Evolutionary conservation across 2,329 filamentous ascomycete species (phyloP).

Genomic region (Rachicladosporium sp.): DNA sequence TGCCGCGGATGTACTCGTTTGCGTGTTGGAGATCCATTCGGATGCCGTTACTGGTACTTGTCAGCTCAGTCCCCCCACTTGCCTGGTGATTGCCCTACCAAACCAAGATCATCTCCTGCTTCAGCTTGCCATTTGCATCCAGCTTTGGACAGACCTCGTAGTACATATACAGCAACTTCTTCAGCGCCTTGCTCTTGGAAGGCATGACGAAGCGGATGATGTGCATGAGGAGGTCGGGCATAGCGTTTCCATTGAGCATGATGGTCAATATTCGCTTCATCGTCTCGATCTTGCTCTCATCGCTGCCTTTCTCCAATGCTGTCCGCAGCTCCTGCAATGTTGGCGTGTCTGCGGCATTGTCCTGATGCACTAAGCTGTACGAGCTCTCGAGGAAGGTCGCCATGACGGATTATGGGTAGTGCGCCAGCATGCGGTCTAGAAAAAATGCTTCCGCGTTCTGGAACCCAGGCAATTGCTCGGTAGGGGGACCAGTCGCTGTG

Average conservation of each 20-base stretch:
- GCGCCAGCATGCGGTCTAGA: too few relatives aligned
- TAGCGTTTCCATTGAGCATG: conserved; percentile 96
- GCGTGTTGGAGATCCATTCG: conserved; percentile 93
- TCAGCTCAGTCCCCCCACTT: conserved; percentile 4
- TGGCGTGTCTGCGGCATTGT: conserved; percentile 90
- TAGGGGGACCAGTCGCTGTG: too few relatives aligned
- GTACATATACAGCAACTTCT: conserved; percentile 98
- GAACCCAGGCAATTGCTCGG: too few relatives aligned
- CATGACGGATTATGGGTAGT: conserved; percentile 48
- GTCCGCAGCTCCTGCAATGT: conserved; percentile 81
- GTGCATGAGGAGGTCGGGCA: conserved; percentile 94
- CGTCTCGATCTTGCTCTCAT: conserved; percentile 27
- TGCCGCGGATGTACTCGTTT: conserved; percentile 96
- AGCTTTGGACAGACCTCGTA: conserved; percentile 98
- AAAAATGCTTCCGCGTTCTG: too few relatives aligned
- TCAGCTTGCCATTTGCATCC: conserved; percentile 82
- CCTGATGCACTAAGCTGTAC: conserved; percentile 94
- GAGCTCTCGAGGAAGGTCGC: conserved; percentile 86
- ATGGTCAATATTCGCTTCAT: conserved; percentile 94
- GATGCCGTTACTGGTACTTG: conserved; percentile 69
- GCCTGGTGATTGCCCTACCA: conserved; percentile 50
- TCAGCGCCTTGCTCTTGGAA: conserved; percentile 87
- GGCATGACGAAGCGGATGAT: conserved; percentile 99
- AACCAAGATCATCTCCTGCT: conserved; percentile 99
- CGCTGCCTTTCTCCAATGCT: conserved; percentile 28